Evolutionary conservation across 495 filamentous ascomycete genomes (phyloP).

Genomic region (Parathielavia hyrcaniae): DNA sequence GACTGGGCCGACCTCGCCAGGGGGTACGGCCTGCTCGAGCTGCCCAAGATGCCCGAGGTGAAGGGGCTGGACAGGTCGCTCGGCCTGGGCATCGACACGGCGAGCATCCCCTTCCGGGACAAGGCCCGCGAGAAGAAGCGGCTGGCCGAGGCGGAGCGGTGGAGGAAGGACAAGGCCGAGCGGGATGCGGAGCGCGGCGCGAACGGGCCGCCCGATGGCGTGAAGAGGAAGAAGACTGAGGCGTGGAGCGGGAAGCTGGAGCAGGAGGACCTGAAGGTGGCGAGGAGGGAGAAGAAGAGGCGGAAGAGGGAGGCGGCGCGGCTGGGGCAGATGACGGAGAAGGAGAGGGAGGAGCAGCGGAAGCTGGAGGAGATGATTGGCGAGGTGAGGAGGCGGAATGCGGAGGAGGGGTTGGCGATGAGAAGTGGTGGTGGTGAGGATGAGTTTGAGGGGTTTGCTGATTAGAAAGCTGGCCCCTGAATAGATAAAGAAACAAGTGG

Average conservation of each 20-base stretch:
- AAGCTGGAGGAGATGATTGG: conserved; percentile 69
- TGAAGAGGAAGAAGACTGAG: conserved; percentile 50
- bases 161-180: conserved; percentile 27
- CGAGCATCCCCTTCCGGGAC: conserved; percentile 64
- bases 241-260: conserved; percentile 86
- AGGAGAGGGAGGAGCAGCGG: conserved; percentile 60
- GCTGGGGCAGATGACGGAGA: conserved; percentile 62
- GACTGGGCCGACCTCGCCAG: conserved; percentile 77
- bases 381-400: conserved; percentile 54
- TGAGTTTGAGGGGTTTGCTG: conserved; percentile 44
- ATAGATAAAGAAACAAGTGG: neutral
- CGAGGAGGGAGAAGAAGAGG: conserved; percentile 67
- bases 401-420: conserved; percentile 37
- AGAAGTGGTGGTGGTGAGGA: conserved; percentile 34
- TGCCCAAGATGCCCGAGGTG: conserved; percentile 94
- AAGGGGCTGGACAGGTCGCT: conserved; percentile 65
- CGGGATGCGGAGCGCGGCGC: conserved; percentile 45
- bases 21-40: conserved; percentile 70
- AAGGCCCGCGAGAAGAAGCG: conserved; percentile 68
- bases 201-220: conserved; percentile 43
- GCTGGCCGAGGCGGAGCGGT: conserved; percentile 39
- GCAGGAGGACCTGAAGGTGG: conserved; percentile 56
- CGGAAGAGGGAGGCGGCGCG: conserved; percentile 63
- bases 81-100: conserved; percentile 77
- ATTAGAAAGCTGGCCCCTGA: conserved; percentile 8